Base-by-base conservation (phyloP, 1,284 basidiomycete genomes). In the Austroboletus niveus region DNA sequence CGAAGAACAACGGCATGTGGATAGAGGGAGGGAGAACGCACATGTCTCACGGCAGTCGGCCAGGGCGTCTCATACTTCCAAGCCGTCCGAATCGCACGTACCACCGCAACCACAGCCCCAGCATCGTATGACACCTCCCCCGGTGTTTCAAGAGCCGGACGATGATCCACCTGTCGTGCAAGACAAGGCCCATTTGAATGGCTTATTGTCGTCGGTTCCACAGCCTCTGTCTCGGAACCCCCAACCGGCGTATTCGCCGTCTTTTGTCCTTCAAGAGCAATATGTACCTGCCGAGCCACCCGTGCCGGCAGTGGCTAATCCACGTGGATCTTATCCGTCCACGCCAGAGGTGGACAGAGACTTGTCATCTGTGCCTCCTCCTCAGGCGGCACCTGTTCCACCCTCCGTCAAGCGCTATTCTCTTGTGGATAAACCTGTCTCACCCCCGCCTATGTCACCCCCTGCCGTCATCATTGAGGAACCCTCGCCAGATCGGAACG, bases 361-460 rank as follows among this genome's bases (percentile, higher is more conserved):
- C 8, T 48, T 58, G 4, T 66, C 70, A 4, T 58, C 60, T 12
- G 57, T 63, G 31, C 59, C 72, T 2, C 69, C 68, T 36, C 66
- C 69, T 10, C 69, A 58, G 63, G 38, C 65, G 48, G 57, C 56
- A 61, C 40, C 62, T 60, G 84, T 79, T 42, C 87, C 79, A 42
- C 67, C 80, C 31, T 81, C 69, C 51, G 79, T 91, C 38, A 87
- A 85, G 60, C 82, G 89, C 9, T 92, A 87, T 62, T 89, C 89
- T 1, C 75, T 92, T 20, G 80, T 87, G 17, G 88, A 89, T 58
- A 80, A 76, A 51, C 87, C 87, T 6, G 61, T 78, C 40, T 61
- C 63, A 1, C 41, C 66, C 1, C 63, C 59, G 11, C 57, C 69
- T 15, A 47, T 63, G 1, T 64, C 71, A 8, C 64, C 76, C 2